Percentiles rank a stretch among this genome's conserved stretches.
phyloP scores from a whole-genome alignment of 257 asterid genomes.

The Cruciata laevipes region DNA sequence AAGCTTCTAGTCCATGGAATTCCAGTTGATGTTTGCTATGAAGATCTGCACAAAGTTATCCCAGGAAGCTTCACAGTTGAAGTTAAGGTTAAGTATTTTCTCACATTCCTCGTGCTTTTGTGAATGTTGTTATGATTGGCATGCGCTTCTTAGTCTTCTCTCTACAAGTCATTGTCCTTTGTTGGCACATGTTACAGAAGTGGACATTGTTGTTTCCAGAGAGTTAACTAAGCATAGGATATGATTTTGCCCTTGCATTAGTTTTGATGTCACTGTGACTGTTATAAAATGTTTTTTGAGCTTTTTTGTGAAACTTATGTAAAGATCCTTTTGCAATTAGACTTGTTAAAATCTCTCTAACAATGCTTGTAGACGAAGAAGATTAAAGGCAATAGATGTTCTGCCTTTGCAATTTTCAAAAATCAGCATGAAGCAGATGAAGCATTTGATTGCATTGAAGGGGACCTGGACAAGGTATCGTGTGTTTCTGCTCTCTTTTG shows the following conservation, averaged over 20 bases:
- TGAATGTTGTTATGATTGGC: not conserved
- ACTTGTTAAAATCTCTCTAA: not conserved
- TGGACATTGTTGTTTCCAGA: not conserved
- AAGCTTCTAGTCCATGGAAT: slow-evolving; percentile 75
- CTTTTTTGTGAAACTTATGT: not conserved
- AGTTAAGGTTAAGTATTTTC: slow-evolving; percentile 43
- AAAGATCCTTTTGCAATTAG: not conserved
- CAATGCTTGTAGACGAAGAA: slow-evolving; percentile 39
- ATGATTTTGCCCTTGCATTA: too few relatives aligned
- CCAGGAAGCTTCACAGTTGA: slow-evolving; percentile 65
- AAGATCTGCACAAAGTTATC: slow-evolving; percentile 59
- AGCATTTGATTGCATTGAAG: slow-evolving; percentile 59
- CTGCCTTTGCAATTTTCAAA: slow-evolving; percentile 57
- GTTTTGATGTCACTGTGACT: not conserved
- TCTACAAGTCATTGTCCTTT: not conserved
- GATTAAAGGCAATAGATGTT: slow-evolving; percentile 28
- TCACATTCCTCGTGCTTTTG: not conserved
- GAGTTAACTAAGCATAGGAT: not conserved
- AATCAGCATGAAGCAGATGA: slow-evolving; percentile 54
- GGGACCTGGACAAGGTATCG: slow-evolving; percentile 50
- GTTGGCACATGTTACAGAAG: not conserved
- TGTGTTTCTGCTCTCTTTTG: not conserved
- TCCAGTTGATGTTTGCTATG: slow-evolving; percentile 38
- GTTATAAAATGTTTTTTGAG: not conserved
- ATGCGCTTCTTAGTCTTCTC: not conserved